Evolutionary conservation across 257 asterid species (phyloP).

Genomic region (Plantago elongata): DNA sequence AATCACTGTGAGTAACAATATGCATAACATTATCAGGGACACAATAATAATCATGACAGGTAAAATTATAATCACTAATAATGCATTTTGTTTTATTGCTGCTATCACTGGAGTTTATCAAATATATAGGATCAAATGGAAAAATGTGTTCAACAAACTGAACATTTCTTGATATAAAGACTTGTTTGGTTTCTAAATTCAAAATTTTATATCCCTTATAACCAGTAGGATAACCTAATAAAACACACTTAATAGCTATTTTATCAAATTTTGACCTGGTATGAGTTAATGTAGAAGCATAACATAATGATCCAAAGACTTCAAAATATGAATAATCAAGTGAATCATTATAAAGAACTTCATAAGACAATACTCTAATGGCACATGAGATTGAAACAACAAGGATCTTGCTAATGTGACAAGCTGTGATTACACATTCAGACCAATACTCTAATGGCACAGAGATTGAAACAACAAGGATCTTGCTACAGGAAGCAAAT

Average conservation of each 20-base stretch:
- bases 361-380: not conserved
- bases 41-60: too few species aligned
- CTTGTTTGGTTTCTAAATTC: not conserved
- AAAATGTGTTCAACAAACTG: too few species aligned
- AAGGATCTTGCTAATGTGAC: too few species aligned
- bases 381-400: not conserved
- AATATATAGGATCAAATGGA: too few species aligned
- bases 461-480: not conserved
- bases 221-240: not conserved
- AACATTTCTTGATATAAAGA: too few species aligned
- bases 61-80: too few species aligned
- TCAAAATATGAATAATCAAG: not conserved
- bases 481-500: not conserved
- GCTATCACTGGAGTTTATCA: too few species aligned
- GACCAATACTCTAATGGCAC: not conserved
- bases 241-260: not conserved
- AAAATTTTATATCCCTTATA: not conserved
- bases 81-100: too few species aligned
- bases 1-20: too few species aligned
- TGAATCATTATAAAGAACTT: not conserved
- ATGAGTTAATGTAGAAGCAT: too few species aligned
- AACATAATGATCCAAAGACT: not conserved
- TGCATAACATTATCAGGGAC: too few species aligned
- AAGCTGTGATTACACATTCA: not conserved
- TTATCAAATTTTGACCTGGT: too few species aligned